Base-by-base conservation (phyloP, 192 early-diverging fungal genomes). In the Backusella tuberculispora region DNA sequence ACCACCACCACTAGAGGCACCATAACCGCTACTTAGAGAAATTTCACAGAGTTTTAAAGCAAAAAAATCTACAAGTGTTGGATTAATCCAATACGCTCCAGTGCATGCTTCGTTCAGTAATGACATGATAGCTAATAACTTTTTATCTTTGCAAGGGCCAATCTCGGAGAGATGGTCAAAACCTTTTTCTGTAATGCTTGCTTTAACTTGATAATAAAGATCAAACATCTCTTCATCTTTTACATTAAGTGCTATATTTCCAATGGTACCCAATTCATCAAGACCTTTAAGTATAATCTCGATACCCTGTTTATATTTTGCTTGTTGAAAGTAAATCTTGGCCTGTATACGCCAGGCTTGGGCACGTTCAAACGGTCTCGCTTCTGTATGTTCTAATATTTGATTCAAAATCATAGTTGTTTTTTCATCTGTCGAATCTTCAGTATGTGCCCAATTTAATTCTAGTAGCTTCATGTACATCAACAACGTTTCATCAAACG, bases 71-170 rank as follows among this genome's bases (percentile, higher is more conserved):
- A 77, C 63, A 6, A 77, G 38, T 13, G 40, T 42, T 47, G 76
- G 69, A 29, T 60, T 24, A n/a, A 72, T 64, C 76, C 76, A 77
- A 34, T 77, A 77, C 3, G 76, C 69, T 37, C 69, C 76, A 14
- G 71, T 72, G 41, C 69, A 71, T 6, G 71, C 76, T 46, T 77
- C 76, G 24, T 77, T 63, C 1, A 77, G 69, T 14, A 77, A n/a
- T 60, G 70, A 37, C 76, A 77, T 77, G 66, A 66, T 42, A 12
- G 64, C 64, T n/a, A 77, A 34, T 40, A 63, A 60, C 21, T 48
- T 63, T 19, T 34, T 37, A 46, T 77, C 63, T 8, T 71, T 60
- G 21, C 76, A 77, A 5, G 63, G 76, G 19, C 47, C 64, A 1
- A 37, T 40, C 6, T 66, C n/a, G 1, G 60, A 6, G 1, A 77